Evolutionary conservation across 768 basidiomycete species (phyloP), one percentile per base, ranked within the genome.

Genomic region (Leucocoprinus sp.): DNA sequence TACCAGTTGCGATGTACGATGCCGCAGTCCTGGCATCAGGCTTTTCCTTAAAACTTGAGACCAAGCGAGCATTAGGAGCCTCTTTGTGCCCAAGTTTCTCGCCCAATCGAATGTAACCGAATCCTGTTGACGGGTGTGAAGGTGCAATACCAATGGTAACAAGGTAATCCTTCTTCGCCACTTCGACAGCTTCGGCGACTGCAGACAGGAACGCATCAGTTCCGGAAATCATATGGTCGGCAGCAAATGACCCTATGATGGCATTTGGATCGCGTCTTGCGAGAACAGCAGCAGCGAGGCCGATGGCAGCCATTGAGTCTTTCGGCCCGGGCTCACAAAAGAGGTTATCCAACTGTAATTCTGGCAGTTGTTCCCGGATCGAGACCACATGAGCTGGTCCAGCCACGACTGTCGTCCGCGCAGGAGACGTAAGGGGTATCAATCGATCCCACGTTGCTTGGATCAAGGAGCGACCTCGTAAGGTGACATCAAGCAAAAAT

Each of bases 151-250:
- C 89, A 51, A 92, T 91, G 14, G 88, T 91, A 45, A 91, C 89
- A 47, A 92, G 78, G 58, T 85, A 87, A 53, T 82, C 76, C 42
- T 80, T 74, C 53, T 73, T 76, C 5, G 89, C 89, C 22, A 89
- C 86, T 54, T 82, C 84, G 29, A 90, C 89, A 0, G 89, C 89
- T 60, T 92, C 88, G 23, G 83, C 78, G 22, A 91, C 77, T 1
- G 89, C 88, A 9, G 81, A 78, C 27, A 89, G 72, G 68, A 91
- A 91, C 17, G 89, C 88, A 39, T 92, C 89, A 57, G 84, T 82
- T 46, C 89, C 89, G 27, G 84, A 87, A 58, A 92, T 91, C 89
- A 92, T 91, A 66, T 92, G 89, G 67, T 92, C 89, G 0, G 89
- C 89, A 8, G 89, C 89, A 61, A 92, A 92, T 3, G 82, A 85